A percentile compares a stretch with the other conserved stretches of the same genome.
Evolutionary conservation across 148 eudicot genomes (phyloP).

Genomic region (Simmondsia chinensis): DNA sequence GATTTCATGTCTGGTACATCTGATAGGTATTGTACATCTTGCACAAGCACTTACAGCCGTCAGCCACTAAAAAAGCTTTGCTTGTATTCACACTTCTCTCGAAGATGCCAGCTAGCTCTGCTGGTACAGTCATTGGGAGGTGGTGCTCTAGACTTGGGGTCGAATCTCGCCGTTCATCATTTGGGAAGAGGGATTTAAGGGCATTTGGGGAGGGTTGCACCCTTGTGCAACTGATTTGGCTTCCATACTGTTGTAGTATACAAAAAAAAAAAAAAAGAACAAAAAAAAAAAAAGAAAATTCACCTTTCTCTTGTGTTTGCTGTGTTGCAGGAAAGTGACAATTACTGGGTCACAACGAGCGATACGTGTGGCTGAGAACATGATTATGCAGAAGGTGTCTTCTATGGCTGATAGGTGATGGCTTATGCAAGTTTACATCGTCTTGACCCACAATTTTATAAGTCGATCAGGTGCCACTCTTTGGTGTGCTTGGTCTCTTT

Average conservation of each 20-base stretch:
- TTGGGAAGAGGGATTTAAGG: too few species aligned
- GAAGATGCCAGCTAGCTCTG: too few species aligned
- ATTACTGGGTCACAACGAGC: conserved; percentile 83
- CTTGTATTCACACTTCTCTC: background rate
- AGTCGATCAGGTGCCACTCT: too few species aligned
- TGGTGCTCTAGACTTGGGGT: too few species aligned
- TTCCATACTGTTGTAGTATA: background rate
- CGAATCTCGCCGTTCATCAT: too few species aligned
- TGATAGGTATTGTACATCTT: conserved; percentile 65
- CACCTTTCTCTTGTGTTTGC: background rate
- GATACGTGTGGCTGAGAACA: conserved; percentile 62
- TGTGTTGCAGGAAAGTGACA: conserved; percentile 88
- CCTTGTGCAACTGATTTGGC: too few species aligned
- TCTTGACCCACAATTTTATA: too few species aligned
- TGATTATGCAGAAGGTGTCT: conserved; percentile 72
- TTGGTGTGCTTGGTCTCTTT: too few species aligned
- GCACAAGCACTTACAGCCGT: background rate
- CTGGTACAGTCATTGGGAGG: too few species aligned
- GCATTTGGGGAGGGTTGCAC: too few species aligned
- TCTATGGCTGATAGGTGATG: conserved; percentile 49
- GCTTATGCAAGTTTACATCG: too few species aligned
- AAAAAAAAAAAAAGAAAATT: background rate
- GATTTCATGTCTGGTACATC: conserved; percentile 95
- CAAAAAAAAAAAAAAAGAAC: background rate
- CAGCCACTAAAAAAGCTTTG: background rate